Base-by-base conservation (phyloP, 352 stramenopile genomes). In the Phytophthora tubulina region DNA sequence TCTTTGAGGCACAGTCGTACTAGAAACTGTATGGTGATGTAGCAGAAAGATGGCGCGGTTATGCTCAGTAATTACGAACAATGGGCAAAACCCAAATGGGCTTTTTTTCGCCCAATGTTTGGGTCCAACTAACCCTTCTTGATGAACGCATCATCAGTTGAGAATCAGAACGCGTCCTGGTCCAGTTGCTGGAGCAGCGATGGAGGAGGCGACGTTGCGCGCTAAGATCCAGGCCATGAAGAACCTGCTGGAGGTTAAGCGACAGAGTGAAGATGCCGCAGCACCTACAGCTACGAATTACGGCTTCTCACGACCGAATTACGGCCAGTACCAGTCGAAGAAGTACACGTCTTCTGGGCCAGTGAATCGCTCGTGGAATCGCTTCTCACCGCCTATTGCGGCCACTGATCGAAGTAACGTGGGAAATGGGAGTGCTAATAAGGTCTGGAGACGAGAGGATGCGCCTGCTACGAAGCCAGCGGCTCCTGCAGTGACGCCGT, bases 191-290 rank as follows among this genome's bases (percentile, higher is more conserved):
- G n/a, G 33, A 31, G 30, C 36, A 38, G 69, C 77, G 58, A 88
- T 91, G 75, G 88, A 95, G 63, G 86, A 94, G 65, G 86, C 79
- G 5, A 84, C 82, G 54, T 67, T 95, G 73, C 86, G 86, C 50
- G 86, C 88, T 53, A 92, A 93, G 61, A 95, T 95, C 74, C 85
- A 93, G 72, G 88, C 88, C 33, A 88, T 95, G 73, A 90, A 87
- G 68, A 95, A 93, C 65, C 69, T 94, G 17, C 62, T 95, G 57
- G 80, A 86, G 33, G 84, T 61, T n/a, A 88, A 85, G 53, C 52
- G 77, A 50, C 65, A 74, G 42, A 51, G 46, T 15, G 36, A 10
- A 27, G 27, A 44, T 9, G 13, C 8, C 17, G 4, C 15, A 31
- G 21, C 41, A 27, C 4, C 52, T 6, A 27, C 15, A 53, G 15